Evolutionary conservation across 352 stramenopile species (phyloP).

Genomic region (Pythium aquatile): DNA sequence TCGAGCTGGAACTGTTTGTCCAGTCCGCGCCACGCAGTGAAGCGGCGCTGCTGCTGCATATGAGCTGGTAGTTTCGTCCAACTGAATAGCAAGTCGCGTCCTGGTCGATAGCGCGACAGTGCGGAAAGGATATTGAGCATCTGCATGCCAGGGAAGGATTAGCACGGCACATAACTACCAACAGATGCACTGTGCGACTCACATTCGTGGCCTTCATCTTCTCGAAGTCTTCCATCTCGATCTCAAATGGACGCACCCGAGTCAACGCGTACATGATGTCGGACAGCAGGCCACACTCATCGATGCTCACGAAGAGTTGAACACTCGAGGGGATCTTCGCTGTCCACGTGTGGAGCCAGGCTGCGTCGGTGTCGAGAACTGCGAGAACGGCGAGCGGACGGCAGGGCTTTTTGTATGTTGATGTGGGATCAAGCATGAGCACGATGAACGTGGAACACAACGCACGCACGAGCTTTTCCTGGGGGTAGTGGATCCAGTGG

Average conservation of each 20-base stretch:
- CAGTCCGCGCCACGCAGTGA: slow-evolving; percentile 11
- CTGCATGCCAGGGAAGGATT: background rate
- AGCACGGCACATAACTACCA: background rate
- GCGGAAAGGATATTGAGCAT: slow-evolving; percentile 6
- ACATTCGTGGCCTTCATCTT: slow-evolving; percentile 2
- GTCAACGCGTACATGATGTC: slow-evolving; percentile 47
- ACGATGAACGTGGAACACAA: slow-evolving; percentile 46
- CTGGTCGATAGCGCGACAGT: background rate
- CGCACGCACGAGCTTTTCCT: slow-evolving; percentile 40
- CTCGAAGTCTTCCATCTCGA: background rate
- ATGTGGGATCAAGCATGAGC: slow-evolving; percentile 38
- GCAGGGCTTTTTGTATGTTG: slow-evolving; percentile 27
- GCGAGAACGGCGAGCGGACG: slow-evolving; percentile 34
- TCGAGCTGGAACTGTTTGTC: slow-evolving; percentile 13
- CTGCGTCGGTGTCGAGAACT: slow-evolving; percentile 31
- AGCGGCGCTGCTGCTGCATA: slow-evolving; percentile 9
- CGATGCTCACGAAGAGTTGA: slow-evolving; percentile 41
- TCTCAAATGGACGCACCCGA: slow-evolving; percentile 32
- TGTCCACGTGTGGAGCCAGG: slow-evolving; percentile 54
- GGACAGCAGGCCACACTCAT: slow-evolving; percentile 15
- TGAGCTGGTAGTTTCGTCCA: slow-evolving; percentile 22
- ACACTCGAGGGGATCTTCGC: slow-evolving; percentile 32
- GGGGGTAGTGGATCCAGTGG: slow-evolving; percentile 62
- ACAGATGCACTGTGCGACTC: background rate
- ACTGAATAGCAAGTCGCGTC: slow-evolving; percentile 2